These are phyloP conservation scores for Mycena belliarum DNA, from an alignment of 768 basidiomycete species.

Conservation along the genomic window DNA sequence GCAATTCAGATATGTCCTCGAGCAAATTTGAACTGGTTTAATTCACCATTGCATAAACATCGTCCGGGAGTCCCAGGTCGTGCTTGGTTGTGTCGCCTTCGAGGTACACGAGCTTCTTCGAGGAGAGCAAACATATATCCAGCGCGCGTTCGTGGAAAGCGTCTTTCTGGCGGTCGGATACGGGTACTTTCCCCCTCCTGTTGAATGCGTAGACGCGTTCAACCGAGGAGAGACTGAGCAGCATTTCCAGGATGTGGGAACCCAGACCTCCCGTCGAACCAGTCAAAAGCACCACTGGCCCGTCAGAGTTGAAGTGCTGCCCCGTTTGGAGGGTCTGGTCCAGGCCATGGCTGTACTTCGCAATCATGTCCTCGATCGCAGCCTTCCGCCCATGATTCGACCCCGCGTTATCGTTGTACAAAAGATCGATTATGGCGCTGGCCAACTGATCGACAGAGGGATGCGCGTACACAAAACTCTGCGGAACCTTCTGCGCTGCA, in stretches of 20 bases:
- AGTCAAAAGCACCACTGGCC: constrained; percentile 36
- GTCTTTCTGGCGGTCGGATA: constrained; percentile 29
- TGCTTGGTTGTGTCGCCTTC: constrained; percentile 28
- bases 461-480: too few relatives aligned
- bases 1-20: neutral
- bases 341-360: constrained; percentile 10
- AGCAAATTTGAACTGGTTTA: neutral
- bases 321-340: neutral
- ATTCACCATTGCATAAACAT: constrained; percentile 33
- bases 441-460: too few relatives aligned
- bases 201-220: constrained; percentile 35
- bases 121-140: constrained; percentile 28
- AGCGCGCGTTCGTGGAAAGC: constrained; percentile 37
- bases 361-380: constrained; percentile 10
- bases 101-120: constrained; percentile 34
- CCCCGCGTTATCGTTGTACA: too few relatives aligned
- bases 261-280: constrained; percentile 47
- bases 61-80: constrained; percentile 28
- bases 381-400: neutral
- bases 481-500: too few relatives aligned
- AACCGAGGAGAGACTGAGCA: constrained; percentile 26
- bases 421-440: too few relatives aligned
- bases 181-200: constrained; percentile 18
- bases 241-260: constrained; percentile 33
- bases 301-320: neutral